phyloP scores from a whole-genome alignment of 2,329 filamentous ascomycete genomes.

The Pseudogymnoascus sp. region DNA sequence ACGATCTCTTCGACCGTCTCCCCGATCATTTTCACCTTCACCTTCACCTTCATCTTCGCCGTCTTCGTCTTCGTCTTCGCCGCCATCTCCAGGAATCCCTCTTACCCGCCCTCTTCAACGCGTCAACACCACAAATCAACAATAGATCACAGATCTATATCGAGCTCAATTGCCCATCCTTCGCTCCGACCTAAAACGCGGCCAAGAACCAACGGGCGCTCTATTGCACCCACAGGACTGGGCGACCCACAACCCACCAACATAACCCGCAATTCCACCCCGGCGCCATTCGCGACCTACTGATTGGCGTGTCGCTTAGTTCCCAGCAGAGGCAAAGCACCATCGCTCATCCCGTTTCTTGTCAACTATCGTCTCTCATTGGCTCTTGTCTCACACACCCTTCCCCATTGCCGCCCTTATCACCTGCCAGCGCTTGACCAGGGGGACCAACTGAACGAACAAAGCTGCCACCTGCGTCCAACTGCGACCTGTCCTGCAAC shows the following conservation, averaged over 20 bases:
- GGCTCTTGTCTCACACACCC: not conserved
- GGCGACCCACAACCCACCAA: not conserved
- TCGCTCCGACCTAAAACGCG: slow-evolving; percentile 1
- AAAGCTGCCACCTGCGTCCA: not conserved
- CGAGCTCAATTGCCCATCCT: not conserved
- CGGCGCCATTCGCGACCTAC: not conserved
- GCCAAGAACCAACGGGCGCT: slow-evolving; percentile 4
- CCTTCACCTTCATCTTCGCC: not conserved
- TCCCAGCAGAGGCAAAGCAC: not conserved
- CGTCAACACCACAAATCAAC: not conserved
- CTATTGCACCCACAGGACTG: slow-evolving; percentile 2
- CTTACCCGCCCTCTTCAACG: not conserved
- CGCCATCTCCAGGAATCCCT: not conserved
- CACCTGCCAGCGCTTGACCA: slow-evolving; percentile 1
- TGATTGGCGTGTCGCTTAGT: slow-evolving; percentile 4
- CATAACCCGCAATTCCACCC: not conserved
- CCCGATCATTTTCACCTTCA: not conserved
- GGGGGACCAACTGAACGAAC: slow-evolving; percentile 2
- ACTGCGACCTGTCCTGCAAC: not conserved
- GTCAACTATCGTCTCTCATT: not conserved
- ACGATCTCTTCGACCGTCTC: not conserved
- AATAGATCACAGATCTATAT: not conserved
- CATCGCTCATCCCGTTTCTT: not conserved
- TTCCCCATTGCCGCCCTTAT: not conserved
- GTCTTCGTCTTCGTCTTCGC: not conserved